Evolutionary conservation across 345 rosid species (phyloP).

Genomic region (Salix koriyanagi): DNA sequence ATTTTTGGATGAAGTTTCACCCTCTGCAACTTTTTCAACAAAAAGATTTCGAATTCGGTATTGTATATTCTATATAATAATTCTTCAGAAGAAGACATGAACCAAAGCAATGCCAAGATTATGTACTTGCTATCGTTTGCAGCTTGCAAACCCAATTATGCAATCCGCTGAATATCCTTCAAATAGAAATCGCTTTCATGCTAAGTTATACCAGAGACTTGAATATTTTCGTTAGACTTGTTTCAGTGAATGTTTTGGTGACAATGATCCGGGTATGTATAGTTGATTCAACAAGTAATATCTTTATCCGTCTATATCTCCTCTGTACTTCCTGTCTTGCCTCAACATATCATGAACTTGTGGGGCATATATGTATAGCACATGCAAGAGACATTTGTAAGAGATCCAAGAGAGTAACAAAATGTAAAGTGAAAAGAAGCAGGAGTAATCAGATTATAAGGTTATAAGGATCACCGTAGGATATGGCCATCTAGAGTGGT

Average conservation of each 20-base stretch:
- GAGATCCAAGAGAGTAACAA: not conserved
- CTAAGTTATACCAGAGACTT: not conserved
- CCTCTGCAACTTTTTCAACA: not conserved
- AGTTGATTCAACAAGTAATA: not conserved
- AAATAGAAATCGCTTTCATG: not conserved
- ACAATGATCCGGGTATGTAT: not conserved
- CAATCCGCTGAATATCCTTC: not conserved
- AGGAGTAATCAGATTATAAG: not conserved
- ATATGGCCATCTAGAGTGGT: slow-evolving; percentile 62
- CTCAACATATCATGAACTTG: not conserved
- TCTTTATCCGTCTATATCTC: not conserved
- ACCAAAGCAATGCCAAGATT: not conserved
- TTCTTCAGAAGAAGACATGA: not conserved
- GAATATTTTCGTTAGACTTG: not conserved
- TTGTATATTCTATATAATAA: not conserved
- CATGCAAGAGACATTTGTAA: not conserved
- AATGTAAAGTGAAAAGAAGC: not conserved
- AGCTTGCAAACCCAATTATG: not conserved
- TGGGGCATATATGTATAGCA: not conserved
- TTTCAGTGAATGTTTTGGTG: not conserved
- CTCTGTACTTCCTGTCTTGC: not conserved
- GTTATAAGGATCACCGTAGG: slow-evolving; percentile 45
- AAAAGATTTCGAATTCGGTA: not conserved
- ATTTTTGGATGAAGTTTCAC: not conserved
- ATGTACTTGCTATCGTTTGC: not conserved